A percentile compares a stretch with the other conserved stretches of the same genome.
Conservation (phyloP, 805 yeast species). For the Nakazawaea anatomiae region DNA sequence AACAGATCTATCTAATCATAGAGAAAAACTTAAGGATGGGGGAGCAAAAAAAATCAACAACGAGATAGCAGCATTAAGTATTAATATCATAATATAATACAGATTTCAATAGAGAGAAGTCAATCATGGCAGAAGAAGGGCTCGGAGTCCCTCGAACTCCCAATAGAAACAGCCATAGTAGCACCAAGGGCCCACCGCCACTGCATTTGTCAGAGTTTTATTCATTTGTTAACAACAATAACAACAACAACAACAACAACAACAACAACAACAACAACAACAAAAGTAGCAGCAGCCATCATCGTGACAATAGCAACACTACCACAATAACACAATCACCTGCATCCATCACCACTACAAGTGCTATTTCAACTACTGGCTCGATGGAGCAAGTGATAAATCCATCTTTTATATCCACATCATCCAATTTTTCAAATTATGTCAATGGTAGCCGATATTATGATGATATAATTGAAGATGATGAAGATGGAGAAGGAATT, state of each 20-base stretch:
- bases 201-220: conserved; percentile 59
- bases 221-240: conserved; percentile 32
- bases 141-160: neutral
- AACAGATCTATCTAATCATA: too few relatives aligned
- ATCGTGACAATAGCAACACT: neutral
- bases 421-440: conserved; percentile 11
- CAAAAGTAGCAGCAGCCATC: too few relatives aligned
- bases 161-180: neutral
- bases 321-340: neutral
- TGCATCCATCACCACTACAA: neutral
- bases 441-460: conserved; percentile 37
- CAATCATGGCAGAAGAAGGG: neutral
- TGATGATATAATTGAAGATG: conserved; percentile 23
- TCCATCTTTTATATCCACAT: conserved; percentile 13
- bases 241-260: conserved; percentile 4
- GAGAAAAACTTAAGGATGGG: too few relatives aligned
- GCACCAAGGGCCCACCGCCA: conserved; percentile 25
- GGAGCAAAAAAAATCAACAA: too few relatives aligned
- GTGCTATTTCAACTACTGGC: neutral
- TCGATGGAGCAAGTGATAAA: neutral
- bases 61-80: too few relatives aligned
- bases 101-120: neutral
- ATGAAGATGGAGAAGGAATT: conserved; percentile 25
- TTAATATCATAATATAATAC: too few relatives aligned
- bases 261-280: neutral